A percentile compares a stretch with the other conserved stretches of the same genome.
Conservation (phyloP, 768 basidiomycete genomes). For the Cytidiella melzeri region DNA sequence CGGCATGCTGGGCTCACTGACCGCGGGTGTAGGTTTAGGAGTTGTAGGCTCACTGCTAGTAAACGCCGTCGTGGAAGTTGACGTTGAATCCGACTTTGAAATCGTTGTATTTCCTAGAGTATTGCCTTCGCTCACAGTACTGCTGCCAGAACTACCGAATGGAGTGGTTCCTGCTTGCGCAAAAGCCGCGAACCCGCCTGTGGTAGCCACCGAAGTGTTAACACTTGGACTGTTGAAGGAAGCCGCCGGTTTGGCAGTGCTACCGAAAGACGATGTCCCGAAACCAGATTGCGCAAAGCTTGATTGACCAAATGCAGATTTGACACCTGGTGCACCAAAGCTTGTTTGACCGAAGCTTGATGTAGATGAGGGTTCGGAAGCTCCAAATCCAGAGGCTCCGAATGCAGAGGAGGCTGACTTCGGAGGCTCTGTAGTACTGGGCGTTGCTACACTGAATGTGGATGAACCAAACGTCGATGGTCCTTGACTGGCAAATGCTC, state of each 20-base stretch:
- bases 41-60: slow-evolving; percentile 4
- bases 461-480: slow-evolving; percentile 10
- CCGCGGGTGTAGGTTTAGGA: slow-evolving; percentile 9
- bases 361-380: neutral
- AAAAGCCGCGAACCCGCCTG: neutral
- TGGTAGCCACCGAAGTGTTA: neutral
- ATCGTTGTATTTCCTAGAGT: neutral
- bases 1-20: neutral
- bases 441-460: neutral
- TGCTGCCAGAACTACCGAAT: neutral
- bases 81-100: neutral
- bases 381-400: neutral
- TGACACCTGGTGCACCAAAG: slow-evolving; percentile 7
- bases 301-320: slow-evolving; percentile 22
- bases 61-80: neutral
- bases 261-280: slow-evolving; percentile 17
- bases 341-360: slow-evolving; percentile 6
- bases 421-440: slow-evolving; percentile 3
- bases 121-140: neutral
- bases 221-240: slow-evolving; percentile 6
- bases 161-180: neutral
- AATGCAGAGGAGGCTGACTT: neutral
- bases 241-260: slow-evolving; percentile 6
- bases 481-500: slow-evolving; percentile 22
- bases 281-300: too few relatives aligned